Conservation (phyloP, 2,329 filamentous ascomycete species). For the Diaporthe sp. region DNA sequence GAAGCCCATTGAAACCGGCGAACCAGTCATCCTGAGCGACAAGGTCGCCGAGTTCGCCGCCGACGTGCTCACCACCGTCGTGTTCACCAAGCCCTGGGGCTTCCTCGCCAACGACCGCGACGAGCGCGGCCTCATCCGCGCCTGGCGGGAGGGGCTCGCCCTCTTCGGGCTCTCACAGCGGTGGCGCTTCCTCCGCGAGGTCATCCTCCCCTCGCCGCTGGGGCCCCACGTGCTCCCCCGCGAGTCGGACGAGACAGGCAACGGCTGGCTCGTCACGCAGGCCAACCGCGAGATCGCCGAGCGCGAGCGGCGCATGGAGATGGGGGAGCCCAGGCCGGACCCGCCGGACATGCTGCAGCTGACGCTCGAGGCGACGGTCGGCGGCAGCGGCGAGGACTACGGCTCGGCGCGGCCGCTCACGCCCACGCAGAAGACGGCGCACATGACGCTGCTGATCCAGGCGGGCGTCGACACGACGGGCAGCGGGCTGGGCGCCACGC, state of each 20-base stretch:
- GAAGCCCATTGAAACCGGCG: slow-evolving; percentile 45
- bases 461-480: slow-evolving; percentile 71
- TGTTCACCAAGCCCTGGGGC: slow-evolving; percentile 54
- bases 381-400: slow-evolving; percentile 13
- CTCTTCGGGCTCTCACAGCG: slow-evolving; percentile 54
- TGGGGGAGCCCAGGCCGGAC: neutral
- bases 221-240: slow-evolving; percentile 5
- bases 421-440: slow-evolving; percentile 50
- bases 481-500: slow-evolving; percentile 59
- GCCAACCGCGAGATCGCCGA: slow-evolving; percentile 18
- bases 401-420: slow-evolving; percentile 44
- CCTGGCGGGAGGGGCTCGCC: slow-evolving; percentile 53
- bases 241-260: slow-evolving; percentile 26
- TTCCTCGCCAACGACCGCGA: slow-evolving; percentile 55
- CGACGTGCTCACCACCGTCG: slow-evolving; percentile 57
- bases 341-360: slow-evolving; percentile 23
- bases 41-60: slow-evolving; percentile 56
- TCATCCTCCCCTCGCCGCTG: slow-evolving; percentile 45
- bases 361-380: slow-evolving; percentile 22
- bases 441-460: slow-evolving; percentile 55
- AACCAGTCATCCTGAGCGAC: slow-evolving; percentile 50
- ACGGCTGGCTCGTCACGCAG: slow-evolving; percentile 27
- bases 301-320: slow-evolving; percentile 18
- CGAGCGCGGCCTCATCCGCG: slow-evolving; percentile 51
- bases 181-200: slow-evolving; percentile 52